Evolutionary conservation across 257 asterid genomes (phyloP), one percentile per base, ranked within the genome.

Genomic region (Primulina huaijiensis): DNA sequence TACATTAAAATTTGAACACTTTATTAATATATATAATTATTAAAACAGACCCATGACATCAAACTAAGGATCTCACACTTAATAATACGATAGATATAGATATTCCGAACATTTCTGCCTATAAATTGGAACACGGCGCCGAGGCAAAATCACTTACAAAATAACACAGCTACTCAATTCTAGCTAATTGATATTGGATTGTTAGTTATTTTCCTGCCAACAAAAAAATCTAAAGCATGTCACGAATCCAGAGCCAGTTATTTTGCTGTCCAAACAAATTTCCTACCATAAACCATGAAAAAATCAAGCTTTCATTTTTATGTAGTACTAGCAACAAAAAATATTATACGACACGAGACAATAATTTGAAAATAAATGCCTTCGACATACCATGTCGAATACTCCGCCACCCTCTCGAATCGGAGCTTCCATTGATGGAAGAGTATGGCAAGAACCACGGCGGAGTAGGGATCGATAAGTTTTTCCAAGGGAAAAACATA

Each of bases 401-500:
- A 3, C 50, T 43, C 34, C 50, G 8, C 67, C 74, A 70, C 67
- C 74, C 74, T 70, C 74, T 70, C 21, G 67, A 70, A 21, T 40
- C 60, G 3, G 74, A 70, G 30, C 46, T 70, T 50, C 8, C 14
- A 35, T 23, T 8, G 9, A 27, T 16, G 14, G 58, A 14, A 14
- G 43, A 23, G 5, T 10, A 30, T 16, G 31, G 31, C 3, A 11
- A 38, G 11, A 33, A 37, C n/a, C n/a, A 56, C 14, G 40, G 21
- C 59, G 85, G 86, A 11, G 75, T 84, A 53, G 89, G 89, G 50
- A 84, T 84, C 64, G 62, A 76, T 50, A 67, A 67, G 1, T 79
- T 84, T 75, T 76, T 84, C 7, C 60, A 72, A 52, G 87, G 82
- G 14, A 84, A 82, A 31, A 77, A 73, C 0, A 71, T 84, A 37